phyloP scores from a whole-genome alignment of 1,284 basidiomycete genomes.

The Hemileia vastatrix region DNA sequence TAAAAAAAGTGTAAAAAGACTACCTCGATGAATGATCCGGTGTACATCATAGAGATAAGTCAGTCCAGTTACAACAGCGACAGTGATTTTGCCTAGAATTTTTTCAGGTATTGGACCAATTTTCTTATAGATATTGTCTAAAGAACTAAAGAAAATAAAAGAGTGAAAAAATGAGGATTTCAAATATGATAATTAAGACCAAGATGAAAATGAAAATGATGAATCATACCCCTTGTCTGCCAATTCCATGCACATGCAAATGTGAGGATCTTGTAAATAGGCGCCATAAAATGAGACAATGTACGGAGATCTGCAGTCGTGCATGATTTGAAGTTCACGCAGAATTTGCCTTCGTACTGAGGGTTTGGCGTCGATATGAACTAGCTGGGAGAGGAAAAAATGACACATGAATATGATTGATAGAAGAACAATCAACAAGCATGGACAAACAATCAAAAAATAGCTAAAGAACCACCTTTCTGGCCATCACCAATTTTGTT shows the following conservation, averaged over 20 bases:
- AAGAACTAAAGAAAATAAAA: conserved; percentile 46
- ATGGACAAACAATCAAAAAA: not conserved
- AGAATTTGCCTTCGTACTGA: conserved; percentile 96
- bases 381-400: conserved; percentile 55
- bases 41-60: conserved; percentile 98
- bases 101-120: conserved; percentile 80
- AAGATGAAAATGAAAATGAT: not conserved
- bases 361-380: conserved; percentile 94
- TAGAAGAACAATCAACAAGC: not conserved
- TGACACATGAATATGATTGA: conserved; percentile 4
- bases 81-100: conserved; percentile 79
- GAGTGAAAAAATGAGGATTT: too few relatives aligned
- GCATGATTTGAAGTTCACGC: conserved; percentile 95
- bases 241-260: conserved; percentile 97
- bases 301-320: conserved; percentile 83
- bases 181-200: too few relatives aligned
- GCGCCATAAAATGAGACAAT: conserved; percentile 97
- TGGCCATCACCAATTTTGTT: conserved; percentile 80
- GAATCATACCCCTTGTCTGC: conserved; percentile 60
- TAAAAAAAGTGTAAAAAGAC: conserved; percentile 32
- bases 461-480: conserved; percentile 58
- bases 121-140: conserved; percentile 86
- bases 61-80: conserved; percentile 83
- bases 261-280: conserved; percentile 88
- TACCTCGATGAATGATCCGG: conserved; percentile 97